These are phyloP conservation scores for Parathielavia appendiculata DNA, from an alignment of 495 filamentous ascomycete genomes.

Conservation along the genomic window DNA sequence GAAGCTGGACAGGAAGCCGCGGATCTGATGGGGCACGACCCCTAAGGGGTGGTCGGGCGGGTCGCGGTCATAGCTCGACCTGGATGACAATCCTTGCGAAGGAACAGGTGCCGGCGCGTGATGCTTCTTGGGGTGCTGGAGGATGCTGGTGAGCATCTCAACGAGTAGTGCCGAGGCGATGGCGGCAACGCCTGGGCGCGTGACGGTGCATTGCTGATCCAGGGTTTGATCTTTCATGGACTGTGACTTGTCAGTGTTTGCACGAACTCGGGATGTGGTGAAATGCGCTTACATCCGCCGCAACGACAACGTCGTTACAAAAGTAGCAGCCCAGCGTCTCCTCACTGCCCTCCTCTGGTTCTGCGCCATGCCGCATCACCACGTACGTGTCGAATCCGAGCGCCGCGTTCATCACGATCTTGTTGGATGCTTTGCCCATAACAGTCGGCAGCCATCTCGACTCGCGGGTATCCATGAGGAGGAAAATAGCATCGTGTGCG, in stretches of 20 bases:
- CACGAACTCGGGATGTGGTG: neutral
- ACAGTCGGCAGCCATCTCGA: slow-evolving; percentile 95
- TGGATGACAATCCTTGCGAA: slow-evolving; percentile 19
- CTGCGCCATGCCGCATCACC: slow-evolving; percentile 87
- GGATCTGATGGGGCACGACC: slow-evolving; percentile 84
- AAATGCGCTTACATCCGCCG: slow-evolving; percentile 72
- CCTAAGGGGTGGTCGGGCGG: slow-evolving; percentile 69
- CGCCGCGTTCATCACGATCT: slow-evolving; percentile 94
- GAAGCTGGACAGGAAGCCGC: slow-evolving; percentile 83
- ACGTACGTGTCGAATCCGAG: slow-evolving; percentile 95
- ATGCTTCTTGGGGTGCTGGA: slow-evolving; percentile 72
- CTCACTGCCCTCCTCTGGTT: slow-evolving; percentile 43
- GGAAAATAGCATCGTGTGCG: slow-evolving; percentile 85
- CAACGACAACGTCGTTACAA: slow-evolving; percentile 95
- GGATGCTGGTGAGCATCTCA: slow-evolving; percentile 77
- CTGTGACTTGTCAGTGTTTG: slow-evolving; percentile 51
- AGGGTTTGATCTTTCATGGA: slow-evolving; percentile 90
- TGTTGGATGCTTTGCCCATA: slow-evolving; percentile 88
- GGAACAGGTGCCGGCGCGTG: slow-evolving; percentile 51
- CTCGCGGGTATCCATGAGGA: slow-evolving; percentile 95
- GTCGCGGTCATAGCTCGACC: slow-evolving; percentile 48
- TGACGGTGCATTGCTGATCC: slow-evolving; percentile 97
- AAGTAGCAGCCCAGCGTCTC: slow-evolving; percentile 91
- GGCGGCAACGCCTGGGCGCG: slow-evolving; percentile 83
- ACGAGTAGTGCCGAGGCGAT: slow-evolving; percentile 91